These are phyloP conservation scores for Hanseniaspora clermontiae DNA, from an alignment of 805 yeast genomes.

Conservation along the genomic window DNA sequence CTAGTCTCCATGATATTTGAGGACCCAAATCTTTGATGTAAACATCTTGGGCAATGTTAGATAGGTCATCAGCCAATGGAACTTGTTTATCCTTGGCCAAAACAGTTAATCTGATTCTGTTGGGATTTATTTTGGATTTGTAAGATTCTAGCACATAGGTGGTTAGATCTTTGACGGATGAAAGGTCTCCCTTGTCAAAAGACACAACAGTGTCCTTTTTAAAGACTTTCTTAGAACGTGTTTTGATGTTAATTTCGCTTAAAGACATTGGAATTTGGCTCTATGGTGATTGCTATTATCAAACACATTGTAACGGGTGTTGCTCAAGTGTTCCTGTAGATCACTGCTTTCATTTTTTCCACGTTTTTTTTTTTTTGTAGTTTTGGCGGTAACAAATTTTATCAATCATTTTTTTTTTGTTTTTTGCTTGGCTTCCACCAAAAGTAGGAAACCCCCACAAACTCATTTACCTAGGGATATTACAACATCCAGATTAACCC, in stretches of 20 bases:
- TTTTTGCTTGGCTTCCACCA: no score
- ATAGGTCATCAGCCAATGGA: constrained; percentile 27
- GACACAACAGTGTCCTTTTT: background rate
- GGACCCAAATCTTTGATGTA: constrained; percentile 83
- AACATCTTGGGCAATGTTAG: constrained; percentile 28
- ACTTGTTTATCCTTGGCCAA: constrained; percentile 26
- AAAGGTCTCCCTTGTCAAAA: background rate
- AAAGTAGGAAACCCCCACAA: no score
- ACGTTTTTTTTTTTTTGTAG: no score
- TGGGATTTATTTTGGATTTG: constrained; percentile 32
- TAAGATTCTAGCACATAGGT: constrained; percentile 25
- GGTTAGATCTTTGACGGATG: constrained; percentile 17
- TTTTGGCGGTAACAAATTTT: no score
- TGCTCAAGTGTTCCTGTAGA: no score
- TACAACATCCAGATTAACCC: no score
- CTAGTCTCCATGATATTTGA: constrained; percentile 84
- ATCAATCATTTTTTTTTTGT: no score
- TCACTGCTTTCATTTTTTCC: no score
- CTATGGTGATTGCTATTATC: constrained; percentile 1
- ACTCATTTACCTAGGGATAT: no score
- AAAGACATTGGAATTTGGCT: constrained; percentile 4
- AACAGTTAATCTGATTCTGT: constrained; percentile 47
- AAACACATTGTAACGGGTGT: no score
- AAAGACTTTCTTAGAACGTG: constrained; percentile 41
- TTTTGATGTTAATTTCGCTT: constrained; percentile 34